Percentiles rank a stretch among this genome's conserved stretches.
These are phyloP conservation scores for Collybia nuda DNA, from an alignment of 768 basidiomycete genomes.

Conservation along the genomic window DNA sequence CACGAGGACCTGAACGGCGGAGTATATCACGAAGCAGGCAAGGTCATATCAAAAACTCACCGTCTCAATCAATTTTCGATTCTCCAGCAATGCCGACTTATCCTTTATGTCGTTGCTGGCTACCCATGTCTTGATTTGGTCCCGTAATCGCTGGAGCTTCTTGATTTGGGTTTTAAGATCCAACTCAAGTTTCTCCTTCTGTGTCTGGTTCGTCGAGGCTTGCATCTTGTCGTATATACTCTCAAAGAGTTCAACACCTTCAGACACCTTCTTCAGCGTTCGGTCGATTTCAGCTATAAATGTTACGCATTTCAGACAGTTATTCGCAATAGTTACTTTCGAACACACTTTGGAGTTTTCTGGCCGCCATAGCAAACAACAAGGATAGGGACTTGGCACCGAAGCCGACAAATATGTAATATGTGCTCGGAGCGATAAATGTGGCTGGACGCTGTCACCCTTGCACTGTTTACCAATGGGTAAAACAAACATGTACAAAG, in stretches of 20 bases:
- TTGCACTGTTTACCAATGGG: no score
- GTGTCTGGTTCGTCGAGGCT: constrained; percentile 83
- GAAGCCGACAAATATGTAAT: neutral
- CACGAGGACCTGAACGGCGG: constrained; percentile 10
- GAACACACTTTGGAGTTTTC: constrained; percentile 81
- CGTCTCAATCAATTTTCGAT: constrained; percentile 95
- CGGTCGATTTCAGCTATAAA: constrained; percentile 93
- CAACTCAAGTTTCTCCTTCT: constrained; percentile 53
- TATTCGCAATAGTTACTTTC: neutral
- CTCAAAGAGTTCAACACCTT: constrained; percentile 95
- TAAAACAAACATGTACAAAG: no score
- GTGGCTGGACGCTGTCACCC: no score
- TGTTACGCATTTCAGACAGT: constrained; percentile 1
- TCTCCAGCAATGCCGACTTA: constrained; percentile 89
- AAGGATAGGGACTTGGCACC: constrained; percentile 14
- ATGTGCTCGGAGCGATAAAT: neutral
- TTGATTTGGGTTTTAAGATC: constrained; percentile 88
- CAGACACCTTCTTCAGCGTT: constrained; percentile 94
- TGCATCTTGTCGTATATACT: constrained; percentile 99
- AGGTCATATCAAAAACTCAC: constrained; percentile 50
- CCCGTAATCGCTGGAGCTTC: constrained; percentile 96
- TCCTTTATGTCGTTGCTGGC: constrained; percentile 99
- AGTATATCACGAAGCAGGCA: constrained; percentile 8
- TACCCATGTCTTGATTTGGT: constrained; percentile 99
- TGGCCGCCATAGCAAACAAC: constrained; percentile 70